Conservation (phyloP, 1,284 basidiomycete species). For the Peniophora sp. region DNA sequence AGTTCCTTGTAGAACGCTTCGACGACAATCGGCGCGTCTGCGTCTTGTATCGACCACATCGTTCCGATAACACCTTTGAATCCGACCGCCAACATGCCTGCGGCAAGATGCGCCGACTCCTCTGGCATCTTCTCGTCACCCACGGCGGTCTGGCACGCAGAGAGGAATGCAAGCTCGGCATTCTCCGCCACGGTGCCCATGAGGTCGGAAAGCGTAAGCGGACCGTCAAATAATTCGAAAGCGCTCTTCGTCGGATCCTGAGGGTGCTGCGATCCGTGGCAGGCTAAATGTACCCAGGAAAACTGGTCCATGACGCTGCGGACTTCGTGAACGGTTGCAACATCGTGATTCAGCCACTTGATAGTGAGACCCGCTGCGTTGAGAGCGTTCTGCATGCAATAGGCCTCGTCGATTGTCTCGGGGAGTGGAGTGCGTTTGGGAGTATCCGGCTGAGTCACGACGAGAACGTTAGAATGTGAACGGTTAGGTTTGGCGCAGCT, state of each 20-base stretch:
- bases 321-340: not conserved
- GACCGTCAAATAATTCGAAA: not conserved
- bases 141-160: not conserved
- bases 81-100: not conserved
- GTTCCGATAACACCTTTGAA: not conserved
- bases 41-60: not conserved
- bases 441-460: not conserved
- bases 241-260: not conserved
- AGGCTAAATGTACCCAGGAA: not conserved
- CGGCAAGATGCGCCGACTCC: not conserved
- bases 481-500: no score
- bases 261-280: not conserved
- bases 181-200: not conserved
- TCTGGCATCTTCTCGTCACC: not conserved
- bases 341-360: not conserved
- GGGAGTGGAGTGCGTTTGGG: not conserved
- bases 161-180: not conserved
- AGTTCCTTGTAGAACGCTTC: not conserved
- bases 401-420: not conserved
- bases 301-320: not conserved
- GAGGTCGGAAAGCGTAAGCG: not conserved
- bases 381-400: not conserved
- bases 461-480: not conserved
- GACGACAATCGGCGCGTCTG: not conserved
- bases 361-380: constrained; percentile 1